phyloP scores from a whole-genome alignment of 2,329 filamentous ascomycete species.

The Aureobasidium sp. region DNA sequence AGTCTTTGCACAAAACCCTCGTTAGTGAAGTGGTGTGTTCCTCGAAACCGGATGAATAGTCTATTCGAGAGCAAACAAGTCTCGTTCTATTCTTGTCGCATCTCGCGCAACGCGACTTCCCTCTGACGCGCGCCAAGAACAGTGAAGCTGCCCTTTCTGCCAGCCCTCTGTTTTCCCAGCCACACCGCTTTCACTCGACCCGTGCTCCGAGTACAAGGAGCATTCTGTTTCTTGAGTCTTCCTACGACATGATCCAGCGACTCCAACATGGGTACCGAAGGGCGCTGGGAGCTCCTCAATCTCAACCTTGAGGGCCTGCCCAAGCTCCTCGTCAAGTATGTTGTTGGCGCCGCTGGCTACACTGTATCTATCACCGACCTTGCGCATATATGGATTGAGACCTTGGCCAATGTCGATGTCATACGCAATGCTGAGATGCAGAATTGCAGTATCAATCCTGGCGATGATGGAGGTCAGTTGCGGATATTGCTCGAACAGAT shows the following conservation, averaged over 20 bases:
- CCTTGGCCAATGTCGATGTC: constrained; percentile 52
- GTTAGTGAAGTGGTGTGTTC: background rate
- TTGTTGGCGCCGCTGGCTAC: constrained; percentile 50
- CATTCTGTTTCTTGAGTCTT: constrained; percentile 19
- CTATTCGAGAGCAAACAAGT: background rate
- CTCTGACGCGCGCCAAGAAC: constrained; percentile 7
- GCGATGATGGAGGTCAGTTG: constrained; percentile 59
- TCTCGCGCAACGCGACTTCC: background rate
- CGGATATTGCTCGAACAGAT: constrained; percentile 58
- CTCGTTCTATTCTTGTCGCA: background rate
- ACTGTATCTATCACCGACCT: constrained; percentile 61
- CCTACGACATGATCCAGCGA: constrained; percentile 22
- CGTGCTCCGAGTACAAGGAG: background rate
- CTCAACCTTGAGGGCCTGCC: constrained; percentile 24
- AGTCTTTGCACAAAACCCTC: background rate
- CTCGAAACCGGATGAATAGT: background rate
- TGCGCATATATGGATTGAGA: constrained; percentile 64
- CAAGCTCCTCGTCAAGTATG: constrained; percentile 53
- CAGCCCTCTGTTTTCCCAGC: background rate
- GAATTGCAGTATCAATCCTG: constrained; percentile 65
- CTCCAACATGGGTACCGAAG: constrained; percentile 4
- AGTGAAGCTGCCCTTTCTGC: background rate
- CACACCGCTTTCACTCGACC: background rate
- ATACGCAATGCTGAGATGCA: constrained; percentile 52
- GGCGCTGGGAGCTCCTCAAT: background rate